A percentile compares a stretch with the other conserved stretches of the same genome.
phyloP scores from a whole-genome alignment of 2,329 filamentous ascomycete species.

The Aspergillus sp. region DNA sequence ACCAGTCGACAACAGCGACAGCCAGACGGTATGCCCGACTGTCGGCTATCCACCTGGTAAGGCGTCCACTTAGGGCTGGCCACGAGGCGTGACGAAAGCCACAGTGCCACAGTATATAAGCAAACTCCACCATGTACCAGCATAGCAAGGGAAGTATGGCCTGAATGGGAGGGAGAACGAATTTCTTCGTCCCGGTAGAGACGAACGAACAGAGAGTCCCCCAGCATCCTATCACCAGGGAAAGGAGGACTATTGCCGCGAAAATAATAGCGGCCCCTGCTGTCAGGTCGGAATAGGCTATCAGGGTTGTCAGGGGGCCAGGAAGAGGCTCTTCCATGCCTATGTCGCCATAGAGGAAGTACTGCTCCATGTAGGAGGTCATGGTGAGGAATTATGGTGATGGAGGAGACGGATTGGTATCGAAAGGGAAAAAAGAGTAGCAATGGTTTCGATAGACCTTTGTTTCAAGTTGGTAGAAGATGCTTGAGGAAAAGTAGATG shows the following conservation, averaged over 20 bases:
- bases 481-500: not conserved
- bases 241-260: constrained; percentile 3
- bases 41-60: not conserved
- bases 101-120: not conserved
- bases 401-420: not conserved
- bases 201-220: constrained; percentile 1
- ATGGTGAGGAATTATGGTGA: constrained; percentile 4
- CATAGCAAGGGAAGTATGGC: not conserved
- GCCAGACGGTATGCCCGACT: not conserved
- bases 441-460: too few species aligned
- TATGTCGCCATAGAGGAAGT: constrained; percentile 9
- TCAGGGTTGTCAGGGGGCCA: not conserved
- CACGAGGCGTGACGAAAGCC: not conserved
- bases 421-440: not conserved
- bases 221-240: constrained; percentile 3
- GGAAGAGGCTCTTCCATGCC: not conserved
- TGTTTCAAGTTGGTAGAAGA: not conserved
- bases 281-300: constrained; percentile 8
- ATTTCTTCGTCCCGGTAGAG: not conserved
- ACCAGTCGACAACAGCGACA: constrained; percentile 2
- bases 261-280: constrained; percentile 4
- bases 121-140: not conserved
- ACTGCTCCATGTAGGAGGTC: constrained; percentile 9
- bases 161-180: constrained; percentile 2
- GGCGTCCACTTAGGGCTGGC: not conserved